These are phyloP conservation scores for Scheffersomyces quercinus DNA, from an alignment of 1,139 yeast genomes.

Conservation along the genomic window DNA sequence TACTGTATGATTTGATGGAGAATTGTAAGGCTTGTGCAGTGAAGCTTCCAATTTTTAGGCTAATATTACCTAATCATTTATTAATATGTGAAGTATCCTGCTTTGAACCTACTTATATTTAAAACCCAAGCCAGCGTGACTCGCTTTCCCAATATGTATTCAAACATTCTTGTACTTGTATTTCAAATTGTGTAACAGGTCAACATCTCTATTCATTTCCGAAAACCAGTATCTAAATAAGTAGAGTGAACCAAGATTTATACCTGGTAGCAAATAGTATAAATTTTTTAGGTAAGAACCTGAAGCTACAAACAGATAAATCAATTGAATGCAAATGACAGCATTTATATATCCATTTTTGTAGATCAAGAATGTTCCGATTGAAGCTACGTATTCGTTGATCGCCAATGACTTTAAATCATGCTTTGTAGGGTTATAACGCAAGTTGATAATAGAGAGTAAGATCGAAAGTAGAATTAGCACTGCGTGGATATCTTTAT, in stretches of 20 bases:
- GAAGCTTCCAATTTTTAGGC: no score
- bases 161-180: slow-evolving; percentile 15
- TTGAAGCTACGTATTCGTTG: background rate
- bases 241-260: slow-evolving; percentile 11
- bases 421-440: slow-evolving; percentile 1
- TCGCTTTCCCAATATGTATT: background rate
- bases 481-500: slow-evolving; percentile 4
- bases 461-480: slow-evolving; percentile 8
- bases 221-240: slow-evolving; percentile 13
- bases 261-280: slow-evolving; percentile 12
- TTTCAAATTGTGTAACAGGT: slow-evolving; percentile 8
- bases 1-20: no score
- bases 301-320: slow-evolving; percentile 3
- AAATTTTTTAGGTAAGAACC: slow-evolving; percentile 2
- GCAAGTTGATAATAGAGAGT: slow-evolving; percentile 5
- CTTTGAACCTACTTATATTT: no score
- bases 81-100: no score
- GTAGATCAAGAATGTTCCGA: background rate
- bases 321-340: slow-evolving; percentile 10
- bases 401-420: background rate
- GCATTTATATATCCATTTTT: slow-evolving; percentile 7
- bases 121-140: background rate
- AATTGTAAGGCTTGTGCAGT: no score
- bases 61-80: no score
- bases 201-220: slow-evolving; percentile 8